Evolutionary conservation across 495 filamentous ascomycete species (phyloP), one percentile per base, ranked within the genome.

Genomic region (Pseudomonodictys pantanalensis): DNA sequence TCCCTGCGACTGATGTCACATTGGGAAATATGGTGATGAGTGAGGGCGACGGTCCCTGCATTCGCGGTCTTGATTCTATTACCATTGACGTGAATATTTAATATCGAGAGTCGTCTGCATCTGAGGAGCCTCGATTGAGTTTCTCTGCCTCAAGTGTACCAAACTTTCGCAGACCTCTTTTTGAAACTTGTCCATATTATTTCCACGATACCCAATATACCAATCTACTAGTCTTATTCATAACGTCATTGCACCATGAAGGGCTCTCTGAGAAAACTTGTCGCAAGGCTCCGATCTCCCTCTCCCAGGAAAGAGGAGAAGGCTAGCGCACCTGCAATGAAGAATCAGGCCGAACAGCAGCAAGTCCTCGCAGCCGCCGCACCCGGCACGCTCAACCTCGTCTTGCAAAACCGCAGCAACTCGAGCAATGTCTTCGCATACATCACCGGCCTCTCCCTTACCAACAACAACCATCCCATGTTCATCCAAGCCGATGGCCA

Each of bases 361-460:
- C 59, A 56, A 22, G 25, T 56, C 11, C 15, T 55, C 2, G 50
- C 49, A 25, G 44, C 60, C 2, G 51, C 59, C 15, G 12, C 51
- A 18, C 9, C 58, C 17, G 59, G 50, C 38, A 80, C 77, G 38
- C 71, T 87, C 32, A 75, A 79, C 20, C 78, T 90, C 59, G 79
- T 76, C 17, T 71, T 91, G 20, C 74, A 80, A 60, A 91, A 91
- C 67, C 76, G 79, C 51, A 85, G 84, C 15, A 71, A 72, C n/a
- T 84, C 83, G 0, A 72, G 72, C 60, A 79, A 72, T 24, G 82
- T 85, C 22, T 88, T 81, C 67, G 87, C 82, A n/a, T 88, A 87
- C 62, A 78, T 90, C 59, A 89, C 85, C 0, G 87, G 87, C 28
- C 76, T 74, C 18, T 84, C 83, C 29, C 71, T 87, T 42, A 80